Evolutionary conservation across 805 yeast genomes (phyloP), one percentile per base, ranked within the genome.

Genomic region (Wickerhamomyces kurtzmanii): DNA sequence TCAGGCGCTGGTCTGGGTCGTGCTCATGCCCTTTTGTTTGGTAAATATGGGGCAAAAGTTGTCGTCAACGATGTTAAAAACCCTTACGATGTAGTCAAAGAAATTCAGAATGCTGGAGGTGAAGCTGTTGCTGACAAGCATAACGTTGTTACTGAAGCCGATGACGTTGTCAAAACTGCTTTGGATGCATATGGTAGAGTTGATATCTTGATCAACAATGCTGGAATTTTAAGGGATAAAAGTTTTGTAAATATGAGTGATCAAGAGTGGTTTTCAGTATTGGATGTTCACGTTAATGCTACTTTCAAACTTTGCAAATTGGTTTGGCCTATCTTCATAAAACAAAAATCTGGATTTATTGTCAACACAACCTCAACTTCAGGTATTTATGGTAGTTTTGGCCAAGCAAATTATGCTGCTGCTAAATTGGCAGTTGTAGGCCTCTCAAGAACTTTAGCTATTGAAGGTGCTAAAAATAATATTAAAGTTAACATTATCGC

Each of bases 321-420:
- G 29, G 95, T 89, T 8, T 89, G 96, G 96, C 96, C 96, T 20
- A 61, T 80, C 39, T 83, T 89, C 53, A 40, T 68, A 31, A 71
- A 83, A 51, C 85, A 87, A 57, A 73, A 76, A 42, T 67, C 69
- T 30, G 96, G 97, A 42, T 68, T 74, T 38, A 77, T 89, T 31
- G 71, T 89, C 41, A 89, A 89, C 57, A 83, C 94, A 24, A 71
- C 96, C 15, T 86, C 96, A 12, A 89, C 97, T 8, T 86, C 96
- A 3, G 98, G 97, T 40, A 86, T 89, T 42, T 89, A 89, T 55
- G 98, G 98, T 39, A 85, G 81, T 63, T 89, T 89, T 60, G 98
- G 98, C 28, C 98, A 89, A 61, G 84, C 96, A 22, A 89, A 89
- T 62, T 89, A 89, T 56, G 77, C 95, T 13, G 75, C 96, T 18